Base-by-base conservation (phyloP, 768 basidiomycete genomes). In the Asterophora parasitica region DNA sequence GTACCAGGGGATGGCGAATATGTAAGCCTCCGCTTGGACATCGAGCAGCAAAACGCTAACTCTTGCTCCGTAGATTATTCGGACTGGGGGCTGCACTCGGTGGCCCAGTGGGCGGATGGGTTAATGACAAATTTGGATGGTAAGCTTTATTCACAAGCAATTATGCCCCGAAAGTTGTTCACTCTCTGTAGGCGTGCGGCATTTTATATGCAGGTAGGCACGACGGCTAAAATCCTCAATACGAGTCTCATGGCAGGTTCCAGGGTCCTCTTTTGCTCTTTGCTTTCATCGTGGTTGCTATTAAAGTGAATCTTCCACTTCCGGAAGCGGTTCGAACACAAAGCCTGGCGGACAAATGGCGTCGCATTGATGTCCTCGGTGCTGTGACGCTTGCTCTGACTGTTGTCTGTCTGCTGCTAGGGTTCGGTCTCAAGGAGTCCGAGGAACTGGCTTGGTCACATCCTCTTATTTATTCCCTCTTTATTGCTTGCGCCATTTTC, bases 1-100 rank as follows among this genome's bases (percentile, higher is more conserved):
- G 7, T 95, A 92, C 60, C 95, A 98, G 64, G 93, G 93, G 47
- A 76, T 92, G 73, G 83, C 86, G 28, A 92, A 92, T 61, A 80
- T 92, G 89, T 91, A 71, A 56, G 80, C 61, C n/a, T 49, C 31
- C 16, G 34, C 13, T n/a, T 33, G 19, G 28, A 42, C 46, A 38
- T 33, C 35, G 38, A 34, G 35, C 20, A 28, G 27, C 28, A 10
- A 35, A 12, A 5, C 19, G 35, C 30, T 39, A 40, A 40, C 54
- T 7, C 50, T 42, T 23, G 6, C 6, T 23, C 31, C 7, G 55
- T 58, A 92, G 89, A 65, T 64, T 91, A 53, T 95, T 82, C 61
- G 93, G 92, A 35, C 69, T 90, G 44, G 93, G 93, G 46, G 81
- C 88, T 34, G 85, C 83, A 40, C 66, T 89, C 16, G 88, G 88